phyloP scores from a whole-genome alignment of 2,329 filamentous ascomycete species.

The Zymoseptoria crescenta region DNA sequence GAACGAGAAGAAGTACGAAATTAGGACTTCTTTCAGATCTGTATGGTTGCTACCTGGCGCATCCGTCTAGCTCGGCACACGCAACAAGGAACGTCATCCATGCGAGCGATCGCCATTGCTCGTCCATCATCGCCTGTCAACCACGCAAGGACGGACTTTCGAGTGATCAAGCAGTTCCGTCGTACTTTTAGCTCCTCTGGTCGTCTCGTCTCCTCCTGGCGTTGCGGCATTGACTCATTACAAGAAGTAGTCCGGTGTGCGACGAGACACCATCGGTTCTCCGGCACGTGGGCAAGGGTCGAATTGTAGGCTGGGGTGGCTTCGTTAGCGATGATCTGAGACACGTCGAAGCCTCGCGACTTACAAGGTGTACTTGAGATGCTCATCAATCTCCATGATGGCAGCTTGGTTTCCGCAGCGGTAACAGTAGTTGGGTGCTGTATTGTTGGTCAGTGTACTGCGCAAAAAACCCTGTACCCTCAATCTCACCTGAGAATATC shows the following conservation, averaged over 20 bases:
- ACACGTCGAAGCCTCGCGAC: conserved; percentile 34
- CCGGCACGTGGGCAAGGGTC: conserved; percentile 95
- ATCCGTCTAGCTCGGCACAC: not conserved
- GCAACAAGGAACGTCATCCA: not conserved
- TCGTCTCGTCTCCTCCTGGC: not conserved
- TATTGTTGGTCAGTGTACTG: conserved; percentile 23
- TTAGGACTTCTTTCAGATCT: not conserved
- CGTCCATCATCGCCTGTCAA: conserved; percentile 3
- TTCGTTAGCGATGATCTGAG: not conserved
- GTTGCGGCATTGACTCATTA: conserved; percentile 39
- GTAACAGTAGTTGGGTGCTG: conserved; percentile 76
- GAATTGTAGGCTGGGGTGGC: conserved; percentile 75
- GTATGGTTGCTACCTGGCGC: not conserved
- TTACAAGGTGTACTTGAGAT: conserved; percentile 98
- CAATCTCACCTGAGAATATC: conserved; percentile 76
- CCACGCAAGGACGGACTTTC: not conserved
- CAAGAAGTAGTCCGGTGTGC: conserved; percentile 98
- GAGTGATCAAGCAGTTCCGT: not conserved
- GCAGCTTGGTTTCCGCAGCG: conserved; percentile 97
- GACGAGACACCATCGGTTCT: conserved; percentile 91
- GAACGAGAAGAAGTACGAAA: not conserved
- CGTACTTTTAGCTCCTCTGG: not conserved
- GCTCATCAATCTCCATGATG: conserved; percentile 99
- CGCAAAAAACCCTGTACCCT: conserved; percentile 13
- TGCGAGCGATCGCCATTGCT: not conserved